These are phyloP conservation scores for Eucalyptus sideroxylon DNA, from an alignment of 345 rosid species.

Conservation along the genomic window DNA sequence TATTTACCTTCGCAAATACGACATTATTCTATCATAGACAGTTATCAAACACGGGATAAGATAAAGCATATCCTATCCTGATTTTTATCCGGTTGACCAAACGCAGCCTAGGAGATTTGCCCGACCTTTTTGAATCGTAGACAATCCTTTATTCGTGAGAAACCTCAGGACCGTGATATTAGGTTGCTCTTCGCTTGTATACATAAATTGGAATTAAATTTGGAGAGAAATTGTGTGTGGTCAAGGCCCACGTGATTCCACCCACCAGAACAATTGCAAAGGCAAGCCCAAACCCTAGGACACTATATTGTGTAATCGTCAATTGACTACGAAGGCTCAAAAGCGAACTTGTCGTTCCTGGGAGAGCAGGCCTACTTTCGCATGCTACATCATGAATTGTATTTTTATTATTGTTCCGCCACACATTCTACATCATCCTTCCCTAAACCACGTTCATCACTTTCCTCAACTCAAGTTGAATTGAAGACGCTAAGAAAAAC, in stretches of 20 bases:
- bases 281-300: not conserved
- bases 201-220: not conserved
- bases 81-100: accelerated
- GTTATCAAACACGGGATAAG: too few species aligned
- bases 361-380: not conserved
- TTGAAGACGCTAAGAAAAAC: not conserved
- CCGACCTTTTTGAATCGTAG: not conserved
- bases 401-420: not conserved
- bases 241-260: not conserved
- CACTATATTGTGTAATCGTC: not conserved
- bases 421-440: not conserved
- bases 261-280: not conserved
- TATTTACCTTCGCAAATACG: too few species aligned
- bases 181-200: not conserved
- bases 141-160: accelerated
- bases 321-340: not conserved
- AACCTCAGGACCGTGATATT: not conserved
- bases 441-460: not conserved
- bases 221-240: not conserved
- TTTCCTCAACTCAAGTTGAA: not conserved
- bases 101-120: not conserved
- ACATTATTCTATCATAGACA: too few species aligned
- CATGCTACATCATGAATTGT: not conserved
- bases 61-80: too few species aligned
- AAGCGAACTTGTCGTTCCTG: not conserved